These are phyloP conservation scores for Dothistroma pini DNA, from an alignment of 2,329 filamentous ascomycete genomes.

Conservation along the genomic window DNA sequence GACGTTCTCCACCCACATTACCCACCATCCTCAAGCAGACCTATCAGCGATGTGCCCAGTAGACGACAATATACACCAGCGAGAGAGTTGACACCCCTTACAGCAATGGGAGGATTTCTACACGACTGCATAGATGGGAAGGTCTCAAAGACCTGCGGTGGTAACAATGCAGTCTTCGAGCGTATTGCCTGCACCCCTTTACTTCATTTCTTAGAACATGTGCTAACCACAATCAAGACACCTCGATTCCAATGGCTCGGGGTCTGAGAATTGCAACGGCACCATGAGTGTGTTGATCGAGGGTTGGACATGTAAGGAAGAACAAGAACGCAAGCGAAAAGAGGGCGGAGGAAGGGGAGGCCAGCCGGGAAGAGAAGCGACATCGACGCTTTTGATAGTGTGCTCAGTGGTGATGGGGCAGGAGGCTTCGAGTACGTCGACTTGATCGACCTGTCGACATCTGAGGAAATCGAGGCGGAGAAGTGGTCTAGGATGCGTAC, in stretches of 20 bases:
- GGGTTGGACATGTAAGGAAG: not conserved
- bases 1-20: too few species aligned
- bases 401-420: not conserved
- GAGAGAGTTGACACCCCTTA: not conserved
- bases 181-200: not conserved
- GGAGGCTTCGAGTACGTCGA: not conserved
- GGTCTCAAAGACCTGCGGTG: not conserved
- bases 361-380: not conserved
- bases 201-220: not conserved
- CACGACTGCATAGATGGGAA: not conserved
- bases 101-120: not conserved
- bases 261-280: not conserved
- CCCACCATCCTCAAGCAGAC: not conserved
- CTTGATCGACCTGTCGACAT: too few species aligned
- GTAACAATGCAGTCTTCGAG: not conserved
- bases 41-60: not conserved
- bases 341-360: not conserved
- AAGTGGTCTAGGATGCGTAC: too few species aligned
- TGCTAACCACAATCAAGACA: not conserved
- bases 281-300: not conserved
- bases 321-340: not conserved
- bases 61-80: not conserved
- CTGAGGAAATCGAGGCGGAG: too few species aligned
- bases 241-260: not conserved
- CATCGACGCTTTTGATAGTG: not conserved